These are phyloP conservation scores for Talaromyces nanjingensis DNA, from an alignment of 495 filamentous ascomycete genomes.

Conservation along the genomic window DNA sequence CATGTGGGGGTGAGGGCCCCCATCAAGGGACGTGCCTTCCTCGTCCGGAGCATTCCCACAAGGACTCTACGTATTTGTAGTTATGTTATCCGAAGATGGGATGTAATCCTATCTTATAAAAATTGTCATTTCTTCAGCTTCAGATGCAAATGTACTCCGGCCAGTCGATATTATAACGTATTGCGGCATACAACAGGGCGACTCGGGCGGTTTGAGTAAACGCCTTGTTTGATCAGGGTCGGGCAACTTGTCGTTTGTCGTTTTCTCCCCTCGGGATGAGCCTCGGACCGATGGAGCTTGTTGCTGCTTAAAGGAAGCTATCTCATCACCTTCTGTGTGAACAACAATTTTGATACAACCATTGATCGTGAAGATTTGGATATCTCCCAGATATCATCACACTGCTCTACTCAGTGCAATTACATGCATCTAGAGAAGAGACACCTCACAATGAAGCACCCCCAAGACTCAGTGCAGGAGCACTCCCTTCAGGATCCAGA, in stretches of 20 bases:
- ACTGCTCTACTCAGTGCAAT: neutral
- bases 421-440: neutral
- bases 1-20: too few species aligned
- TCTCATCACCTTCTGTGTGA: neutral
- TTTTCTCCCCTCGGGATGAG: neutral
- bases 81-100: neutral
- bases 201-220: neutral
- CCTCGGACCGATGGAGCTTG: neutral
- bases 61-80: neutral
- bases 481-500: slow-evolving; percentile 48
- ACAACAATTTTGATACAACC: neutral
- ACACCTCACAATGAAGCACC: slow-evolving; percentile 14
- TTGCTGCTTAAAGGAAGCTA: neutral
- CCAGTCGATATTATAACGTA: neutral
- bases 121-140: neutral
- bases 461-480: slow-evolving; percentile 32
- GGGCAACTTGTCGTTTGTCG: neutral
- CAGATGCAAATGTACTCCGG: neutral
- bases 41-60: neutral
- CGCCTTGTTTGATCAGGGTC: neutral
- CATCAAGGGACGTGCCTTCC: neutral
- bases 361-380: neutral
- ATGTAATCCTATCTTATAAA: neutral
- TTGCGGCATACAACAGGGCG: neutral
- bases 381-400: neutral